phyloP scores from a whole-genome alignment of 2,329 filamentous ascomycete genomes.

The Diplodia scrobiculata region DNA sequence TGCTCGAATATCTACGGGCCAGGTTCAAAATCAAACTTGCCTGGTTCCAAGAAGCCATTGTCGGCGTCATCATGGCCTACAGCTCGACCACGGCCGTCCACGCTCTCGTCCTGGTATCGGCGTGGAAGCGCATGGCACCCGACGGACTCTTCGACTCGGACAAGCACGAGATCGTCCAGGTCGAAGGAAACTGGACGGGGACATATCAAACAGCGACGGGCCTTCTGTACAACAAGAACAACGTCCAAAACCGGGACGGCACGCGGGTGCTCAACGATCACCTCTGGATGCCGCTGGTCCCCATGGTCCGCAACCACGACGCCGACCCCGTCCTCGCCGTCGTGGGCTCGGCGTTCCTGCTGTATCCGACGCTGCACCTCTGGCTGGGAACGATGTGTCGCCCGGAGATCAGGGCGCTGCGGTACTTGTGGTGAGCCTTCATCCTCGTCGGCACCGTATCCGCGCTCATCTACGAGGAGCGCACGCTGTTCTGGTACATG shows the following conservation, averaged over 20 bases:
- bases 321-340: background rate
- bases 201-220: background rate
- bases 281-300: background rate
- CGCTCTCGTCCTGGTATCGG: background rate
- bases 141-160: background rate
- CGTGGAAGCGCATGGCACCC: background rate
- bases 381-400: background rate
- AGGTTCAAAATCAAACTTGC: background rate
- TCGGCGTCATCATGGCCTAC: slow-evolving; percentile 3
- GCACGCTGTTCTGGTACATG: background rate
- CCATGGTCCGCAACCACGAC: background rate
- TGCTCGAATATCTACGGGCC: background rate
- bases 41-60: background rate
- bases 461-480: background rate
- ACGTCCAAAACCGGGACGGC: background rate
- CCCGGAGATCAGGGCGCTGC: background rate
- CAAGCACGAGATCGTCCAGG: background rate
- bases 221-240: background rate
- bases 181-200: background rate
- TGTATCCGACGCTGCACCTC: background rate
- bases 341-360: background rate
- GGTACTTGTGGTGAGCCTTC: background rate
- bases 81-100: slow-evolving; percentile 8
- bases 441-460: background rate
- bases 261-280: background rate